phyloP scores from a whole-genome alignment of 1,284 basidiomycete genomes.

The Fomitopsis palustris region DNA sequence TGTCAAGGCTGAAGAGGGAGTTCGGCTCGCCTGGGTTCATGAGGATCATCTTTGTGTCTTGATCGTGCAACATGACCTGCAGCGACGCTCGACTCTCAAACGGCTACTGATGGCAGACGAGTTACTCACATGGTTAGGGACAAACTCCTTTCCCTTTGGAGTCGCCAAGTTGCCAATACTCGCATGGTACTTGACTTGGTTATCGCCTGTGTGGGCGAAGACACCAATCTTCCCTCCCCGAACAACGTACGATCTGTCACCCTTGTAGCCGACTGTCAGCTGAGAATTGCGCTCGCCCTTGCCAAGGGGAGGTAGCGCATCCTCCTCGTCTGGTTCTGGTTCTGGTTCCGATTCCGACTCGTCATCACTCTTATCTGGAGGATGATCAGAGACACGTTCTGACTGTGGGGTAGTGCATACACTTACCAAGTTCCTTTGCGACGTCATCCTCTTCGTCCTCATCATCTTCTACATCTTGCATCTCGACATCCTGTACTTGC shows the following conservation, averaged over 20 bases:
- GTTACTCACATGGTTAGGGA: constrained; percentile 72
- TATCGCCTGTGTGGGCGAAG: constrained; percentile 83
- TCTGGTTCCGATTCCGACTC: constrained; percentile 38
- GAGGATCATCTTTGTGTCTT: constrained; percentile 94
- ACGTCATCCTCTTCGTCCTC: constrained; percentile 78
- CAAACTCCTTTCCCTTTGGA: constrained; percentile 81
- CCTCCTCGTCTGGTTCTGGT: constrained; percentile 58
- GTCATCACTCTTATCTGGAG: constrained; percentile 27
- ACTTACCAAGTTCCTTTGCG: constrained; percentile 48
- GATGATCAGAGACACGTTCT: not conserved
- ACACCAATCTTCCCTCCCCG: constrained; percentile 96
- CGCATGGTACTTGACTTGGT: constrained; percentile 83
- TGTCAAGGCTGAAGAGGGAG: constrained; percentile 89
- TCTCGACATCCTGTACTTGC: constrained; percentile 79
- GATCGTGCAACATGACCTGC: constrained; percentile 97
- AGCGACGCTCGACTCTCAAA: not conserved
- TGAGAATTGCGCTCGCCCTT: constrained; percentile 80
- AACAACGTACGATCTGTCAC: constrained; percentile 93
- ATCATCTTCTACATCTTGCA: constrained; percentile 75
- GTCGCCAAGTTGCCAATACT: constrained; percentile 86
- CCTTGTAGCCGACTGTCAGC: constrained; percentile 94
- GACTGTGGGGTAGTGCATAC: too few species aligned
- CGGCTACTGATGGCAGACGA: constrained; percentile 1
- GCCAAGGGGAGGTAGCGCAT: constrained; percentile 37
- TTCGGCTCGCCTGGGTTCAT: constrained; percentile 86